phyloP scores from a whole-genome alignment of 2,329 filamentous ascomycete species.

The Beauveria scarabaeidicola region DNA sequence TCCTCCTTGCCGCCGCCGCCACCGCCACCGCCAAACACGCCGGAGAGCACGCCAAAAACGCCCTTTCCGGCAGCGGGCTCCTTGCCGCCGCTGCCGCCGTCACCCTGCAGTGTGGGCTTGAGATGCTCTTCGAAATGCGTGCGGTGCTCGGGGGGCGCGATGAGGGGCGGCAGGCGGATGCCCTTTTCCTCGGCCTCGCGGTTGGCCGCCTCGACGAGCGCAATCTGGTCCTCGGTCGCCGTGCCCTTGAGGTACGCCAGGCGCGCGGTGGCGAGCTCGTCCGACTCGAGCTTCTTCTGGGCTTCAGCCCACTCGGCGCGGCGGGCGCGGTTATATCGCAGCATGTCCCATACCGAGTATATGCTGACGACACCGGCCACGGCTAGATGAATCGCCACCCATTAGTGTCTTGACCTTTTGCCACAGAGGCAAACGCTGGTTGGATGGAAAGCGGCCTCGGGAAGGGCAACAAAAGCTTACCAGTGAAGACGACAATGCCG shows the following conservation, averaged over 20 bases:
- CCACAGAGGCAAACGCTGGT: neutral
- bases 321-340: slow-evolving; percentile 51
- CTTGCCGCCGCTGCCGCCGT: slow-evolving; percentile 15
- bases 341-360: slow-evolving; percentile 55
- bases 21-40: slow-evolving; percentile 20
- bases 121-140: slow-evolving; percentile 28
- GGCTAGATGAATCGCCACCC: slow-evolving; percentile 26
- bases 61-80: slow-evolving; percentile 24
- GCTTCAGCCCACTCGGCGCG: slow-evolving; percentile 50
- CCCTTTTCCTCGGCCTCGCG: slow-evolving; percentile 36
- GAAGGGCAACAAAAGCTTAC: slow-evolving; percentile 26
- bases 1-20: slow-evolving; percentile 17
- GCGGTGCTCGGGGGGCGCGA: slow-evolving; percentile 35
- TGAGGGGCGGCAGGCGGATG: slow-evolving; percentile 41
- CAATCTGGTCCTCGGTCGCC: slow-evolving; percentile 47
- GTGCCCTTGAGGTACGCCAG: slow-evolving; percentile 52
- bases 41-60: slow-evolving; percentile 26
- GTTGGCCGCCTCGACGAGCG: slow-evolving; percentile 49
- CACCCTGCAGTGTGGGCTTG: slow-evolving; percentile 23
- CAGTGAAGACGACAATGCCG: slow-evolving; percentile 47
- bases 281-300: slow-evolving; percentile 44
- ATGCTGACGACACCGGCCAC: slow-evolving; percentile 47
- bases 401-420: neutral
- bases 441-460: neutral
- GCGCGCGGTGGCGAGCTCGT: slow-evolving; percentile 48